Evolutionary conservation across 805 yeast genomes (phyloP).

Genomic region (Kodamaea fukazawae): DNA sequence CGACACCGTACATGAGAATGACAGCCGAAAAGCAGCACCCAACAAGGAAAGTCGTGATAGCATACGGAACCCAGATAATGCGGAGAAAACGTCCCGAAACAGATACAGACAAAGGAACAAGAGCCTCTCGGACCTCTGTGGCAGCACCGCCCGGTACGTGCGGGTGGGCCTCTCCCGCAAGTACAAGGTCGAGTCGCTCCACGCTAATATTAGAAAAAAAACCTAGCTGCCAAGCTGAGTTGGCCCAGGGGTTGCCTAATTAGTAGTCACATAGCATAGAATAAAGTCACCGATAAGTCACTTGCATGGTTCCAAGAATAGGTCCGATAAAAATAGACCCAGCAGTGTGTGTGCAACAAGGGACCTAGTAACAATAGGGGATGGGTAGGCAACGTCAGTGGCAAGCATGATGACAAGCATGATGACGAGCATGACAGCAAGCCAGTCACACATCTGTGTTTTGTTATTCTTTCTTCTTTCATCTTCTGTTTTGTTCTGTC

Average conservation of each 20-base stretch:
- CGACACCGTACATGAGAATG: too few species aligned
- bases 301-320: too few species aligned
- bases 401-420: too few species aligned
- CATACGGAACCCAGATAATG: background rate
- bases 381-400: too few species aligned
- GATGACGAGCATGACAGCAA: too few species aligned
- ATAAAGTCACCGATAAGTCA: background rate
- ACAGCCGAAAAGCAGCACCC: too few species aligned
- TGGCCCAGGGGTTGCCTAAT: background rate
- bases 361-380: too few species aligned
- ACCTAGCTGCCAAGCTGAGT: background rate
- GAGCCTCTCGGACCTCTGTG: conserved; percentile 14
- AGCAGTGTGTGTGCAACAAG: too few species aligned
- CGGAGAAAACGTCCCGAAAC: background rate
- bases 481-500: too few species aligned
- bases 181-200: conserved; percentile 18
- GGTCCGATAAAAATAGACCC: too few species aligned
- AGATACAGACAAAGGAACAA: conserved; percentile 2
- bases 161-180: conserved; percentile 29
- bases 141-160: background rate
- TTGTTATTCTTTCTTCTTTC: too few species aligned
- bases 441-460: too few species aligned
- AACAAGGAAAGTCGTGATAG: background rate
- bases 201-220: conserved; percentile 6
- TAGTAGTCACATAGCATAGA: background rate